Evolutionary conservation across 164 flowering plant genomes (phyloP).

Genomic region (Brasenia schreberi): DNA sequence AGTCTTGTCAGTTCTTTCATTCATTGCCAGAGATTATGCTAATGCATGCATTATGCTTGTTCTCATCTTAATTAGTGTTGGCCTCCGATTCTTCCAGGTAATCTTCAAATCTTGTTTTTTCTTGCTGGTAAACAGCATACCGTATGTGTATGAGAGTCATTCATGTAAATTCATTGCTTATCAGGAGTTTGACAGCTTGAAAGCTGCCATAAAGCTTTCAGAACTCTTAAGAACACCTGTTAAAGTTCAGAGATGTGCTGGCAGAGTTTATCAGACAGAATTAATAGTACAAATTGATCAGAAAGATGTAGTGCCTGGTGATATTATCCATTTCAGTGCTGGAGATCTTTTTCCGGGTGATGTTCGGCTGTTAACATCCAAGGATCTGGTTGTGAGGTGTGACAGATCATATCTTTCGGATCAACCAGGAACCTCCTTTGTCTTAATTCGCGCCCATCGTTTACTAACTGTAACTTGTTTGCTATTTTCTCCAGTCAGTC

Average conservation of each 20-base stretch:
- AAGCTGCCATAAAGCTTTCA: slow-evolving; percentile 68
- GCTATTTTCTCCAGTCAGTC: slow-evolving; percentile 65
- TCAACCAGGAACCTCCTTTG: not conserved
- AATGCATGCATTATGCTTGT: slow-evolving; percentile 64
- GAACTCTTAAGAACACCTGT: slow-evolving; percentile 54
- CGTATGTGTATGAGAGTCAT: no score
- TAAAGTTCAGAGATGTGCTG: slow-evolving; percentile 79
- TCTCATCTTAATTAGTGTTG: slow-evolving; percentile 51
- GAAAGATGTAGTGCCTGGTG: slow-evolving; percentile 69
- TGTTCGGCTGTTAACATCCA: slow-evolving; percentile 55
- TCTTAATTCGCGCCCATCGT: no score
- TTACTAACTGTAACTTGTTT: no score
- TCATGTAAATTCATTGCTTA: no score
- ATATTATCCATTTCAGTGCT: slow-evolving; percentile 51
- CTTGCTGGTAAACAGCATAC: no score
- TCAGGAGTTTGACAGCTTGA: slow-evolving; percentile 63
- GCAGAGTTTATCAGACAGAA: slow-evolving; percentile 62
- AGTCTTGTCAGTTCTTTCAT: slow-evolving; percentile 47
- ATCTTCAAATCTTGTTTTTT: not conserved
- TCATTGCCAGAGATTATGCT: slow-evolving; percentile 33
- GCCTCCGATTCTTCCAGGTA: slow-evolving; percentile 69
- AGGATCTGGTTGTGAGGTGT: slow-evolving; percentile 64
- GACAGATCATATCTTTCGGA: not conserved
- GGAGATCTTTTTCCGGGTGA: slow-evolving; percentile 83
- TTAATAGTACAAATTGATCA: slow-evolving; percentile 67